These are phyloP conservation scores for Astrothelium subdiscretum DNA, from an alignment of 495 filamentous ascomycete genomes.

Conservation along the genomic window DNA sequence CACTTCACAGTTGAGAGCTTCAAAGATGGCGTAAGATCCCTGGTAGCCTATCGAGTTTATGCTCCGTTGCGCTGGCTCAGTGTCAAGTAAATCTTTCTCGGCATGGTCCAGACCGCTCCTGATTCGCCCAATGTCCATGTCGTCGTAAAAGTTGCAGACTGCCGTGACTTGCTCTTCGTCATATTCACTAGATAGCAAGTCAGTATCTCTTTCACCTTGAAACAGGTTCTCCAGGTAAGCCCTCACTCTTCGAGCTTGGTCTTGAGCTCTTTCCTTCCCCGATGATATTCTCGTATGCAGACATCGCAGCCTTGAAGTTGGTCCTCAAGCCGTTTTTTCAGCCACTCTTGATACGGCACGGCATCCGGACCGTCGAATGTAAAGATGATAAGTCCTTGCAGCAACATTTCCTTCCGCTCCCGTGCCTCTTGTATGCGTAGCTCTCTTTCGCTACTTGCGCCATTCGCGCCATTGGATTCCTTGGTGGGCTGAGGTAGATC, in stretches of 20 bases:
- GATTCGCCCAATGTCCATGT: constrained; percentile 52
- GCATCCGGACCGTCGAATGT: constrained; percentile 53
- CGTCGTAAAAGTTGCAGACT: constrained; percentile 44
- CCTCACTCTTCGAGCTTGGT: constrained; percentile 43
- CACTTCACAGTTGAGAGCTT: constrained; percentile 50
- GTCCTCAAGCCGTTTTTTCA: constrained; percentile 41
- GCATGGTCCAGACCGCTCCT: constrained; percentile 41
- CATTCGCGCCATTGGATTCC: constrained; percentile 10
- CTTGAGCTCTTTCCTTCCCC: constrained; percentile 50
- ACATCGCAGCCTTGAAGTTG: constrained; percentile 60
- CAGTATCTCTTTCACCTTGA: constrained; percentile 2
- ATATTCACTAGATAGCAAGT: constrained; percentile 25
- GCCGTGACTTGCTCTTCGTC: constrained; percentile 50
- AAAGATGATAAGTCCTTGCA: constrained; percentile 55
- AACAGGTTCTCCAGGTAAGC: not conserved
- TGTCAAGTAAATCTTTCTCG: constrained; percentile 34
- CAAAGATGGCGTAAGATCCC: constrained; percentile 49
- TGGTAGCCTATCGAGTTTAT: constrained; percentile 37
- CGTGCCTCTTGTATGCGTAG: constrained; percentile 34
- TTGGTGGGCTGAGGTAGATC: constrained; percentile 14
- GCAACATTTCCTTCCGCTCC: constrained; percentile 42
- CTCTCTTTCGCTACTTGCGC: not conserved
- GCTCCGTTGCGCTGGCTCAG: constrained; percentile 37
- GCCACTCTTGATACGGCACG: constrained; percentile 44
- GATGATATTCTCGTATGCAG: constrained; percentile 74